Evolutionary conservation across 1,284 basidiomycete species (phyloP).

Genomic region (Termitomyces sp.): DNA sequence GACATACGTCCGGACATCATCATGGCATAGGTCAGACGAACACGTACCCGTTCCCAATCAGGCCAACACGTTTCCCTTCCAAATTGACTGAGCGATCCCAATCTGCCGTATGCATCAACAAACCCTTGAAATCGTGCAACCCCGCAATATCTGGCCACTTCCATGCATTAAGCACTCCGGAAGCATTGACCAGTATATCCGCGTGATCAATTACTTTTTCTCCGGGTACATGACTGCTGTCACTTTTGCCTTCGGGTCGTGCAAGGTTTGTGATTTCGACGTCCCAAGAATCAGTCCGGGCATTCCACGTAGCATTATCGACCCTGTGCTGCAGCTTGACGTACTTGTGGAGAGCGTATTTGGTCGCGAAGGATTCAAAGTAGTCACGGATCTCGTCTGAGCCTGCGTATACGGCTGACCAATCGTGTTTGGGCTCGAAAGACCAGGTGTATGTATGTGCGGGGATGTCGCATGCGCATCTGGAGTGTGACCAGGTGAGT

Average conservation of each 20-base stretch:
- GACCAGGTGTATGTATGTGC: conserved; percentile 27
- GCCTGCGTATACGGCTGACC: conserved; percentile 26
- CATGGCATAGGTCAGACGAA: neutral
- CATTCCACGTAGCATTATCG: conserved; percentile 26
- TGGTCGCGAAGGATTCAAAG: conserved; percentile 23
- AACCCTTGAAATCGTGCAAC: conserved; percentile 35
- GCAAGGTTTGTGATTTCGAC: conserved; percentile 21
- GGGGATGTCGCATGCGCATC: conserved; percentile 28
- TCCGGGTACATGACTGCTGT: conserved; percentile 9
- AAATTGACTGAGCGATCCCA: conserved; percentile 39
- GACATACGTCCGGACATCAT: neutral
- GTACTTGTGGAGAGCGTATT: conserved; percentile 26
- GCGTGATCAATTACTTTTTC: conserved; percentile 22
- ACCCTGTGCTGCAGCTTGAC: conserved; percentile 26
- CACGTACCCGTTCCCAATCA: conserved; percentile 45
- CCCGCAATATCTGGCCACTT: conserved; percentile 38
- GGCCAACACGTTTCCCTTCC: conserved; percentile 37
- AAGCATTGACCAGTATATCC: conserved; percentile 29
- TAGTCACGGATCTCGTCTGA: conserved; percentile 25
- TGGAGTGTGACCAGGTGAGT: conserved; percentile 2
- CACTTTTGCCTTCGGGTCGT: neutral
- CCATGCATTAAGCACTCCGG: conserved; percentile 30
- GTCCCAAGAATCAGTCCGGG: conserved; percentile 22
- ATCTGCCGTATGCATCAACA: conserved; percentile 40
- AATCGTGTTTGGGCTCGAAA: conserved; percentile 26